Evolutionary conservation across 2,329 filamentous ascomycete species (phyloP).

Genomic region (Tolypocladium guangdongense): DNA sequence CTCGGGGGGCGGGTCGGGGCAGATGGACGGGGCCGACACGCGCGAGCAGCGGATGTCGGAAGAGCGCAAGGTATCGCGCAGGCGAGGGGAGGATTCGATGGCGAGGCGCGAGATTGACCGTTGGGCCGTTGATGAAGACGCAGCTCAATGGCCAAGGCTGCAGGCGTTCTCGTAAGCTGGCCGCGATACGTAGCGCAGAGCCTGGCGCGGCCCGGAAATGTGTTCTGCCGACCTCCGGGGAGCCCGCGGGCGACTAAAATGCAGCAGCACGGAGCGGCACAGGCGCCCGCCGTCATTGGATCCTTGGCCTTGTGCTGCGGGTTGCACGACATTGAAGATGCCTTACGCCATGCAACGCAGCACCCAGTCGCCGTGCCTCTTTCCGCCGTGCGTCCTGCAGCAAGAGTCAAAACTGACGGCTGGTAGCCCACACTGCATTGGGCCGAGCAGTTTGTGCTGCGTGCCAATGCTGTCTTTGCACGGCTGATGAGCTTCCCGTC

Average conservation of each 20-base stretch:
- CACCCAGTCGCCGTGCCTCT: neutral
- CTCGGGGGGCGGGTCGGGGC: conserved; percentile 1
- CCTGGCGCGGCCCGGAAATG: neutral
- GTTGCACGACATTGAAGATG: neutral
- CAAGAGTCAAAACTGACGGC: neutral
- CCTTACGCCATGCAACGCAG: neutral
- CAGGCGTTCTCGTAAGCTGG: conserved; percentile 14
- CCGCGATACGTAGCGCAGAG: no score
- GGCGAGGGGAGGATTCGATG: neutral
- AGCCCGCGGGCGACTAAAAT: neutral
- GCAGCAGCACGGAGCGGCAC: neutral
- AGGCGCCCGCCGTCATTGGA: neutral
- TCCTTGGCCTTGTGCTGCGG: no score
- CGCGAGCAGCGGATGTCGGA: neutral
- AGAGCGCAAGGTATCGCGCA: neutral
- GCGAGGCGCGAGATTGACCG: neutral
- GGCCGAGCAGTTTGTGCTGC: neutral
- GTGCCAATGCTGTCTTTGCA: neutral
- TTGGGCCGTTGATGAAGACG: conserved; percentile 5
- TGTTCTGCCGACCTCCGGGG: conserved; percentile 9
- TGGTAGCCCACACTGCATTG: neutral
- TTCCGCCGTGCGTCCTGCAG: neutral
- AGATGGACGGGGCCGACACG: neutral
- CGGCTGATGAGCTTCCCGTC: neutral
- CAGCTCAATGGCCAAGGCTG: conserved; percentile 13